Evolutionary conservation across 768 basidiomycete genomes (phyloP), one percentile per base, ranked within the genome.

Genomic region (Leccinellum luteum): DNA sequence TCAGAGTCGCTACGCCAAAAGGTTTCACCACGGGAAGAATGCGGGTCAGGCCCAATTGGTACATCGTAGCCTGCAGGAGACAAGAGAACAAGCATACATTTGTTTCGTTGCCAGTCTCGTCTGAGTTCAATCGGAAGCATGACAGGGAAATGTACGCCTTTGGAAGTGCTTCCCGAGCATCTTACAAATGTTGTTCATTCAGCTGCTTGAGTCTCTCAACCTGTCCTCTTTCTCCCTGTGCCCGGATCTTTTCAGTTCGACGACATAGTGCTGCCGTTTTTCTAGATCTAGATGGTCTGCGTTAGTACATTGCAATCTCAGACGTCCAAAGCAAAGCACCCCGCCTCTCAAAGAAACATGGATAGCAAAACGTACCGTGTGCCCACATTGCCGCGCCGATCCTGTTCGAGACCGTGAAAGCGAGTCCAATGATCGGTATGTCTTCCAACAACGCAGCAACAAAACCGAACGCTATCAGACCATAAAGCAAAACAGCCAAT

Each of bases 321-420:
- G 32, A 28, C 8, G 14, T 15, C 30, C 6, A 25, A 15, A 7
- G 19, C 25, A 25, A 25, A 25, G 3, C 15, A 41, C 7, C 2
- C 4, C 7, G 23, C 25, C 14, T 21, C 6, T 3, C 21, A 7
- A 4, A 19, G 25, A 5, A 30, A 28, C 2, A 47, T 1, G 41
- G 17, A 41, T 25, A 15, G 0, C 17, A 15, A n/a, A 21, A 65
- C 77, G 15, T 55, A 90, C 88, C 90, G 60, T 87, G 85, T 5
- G 90, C 89, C 89, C 93, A 97, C 94, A 97, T 96, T 1, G 93
- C 93, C 3, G 92, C 94, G 6, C 94, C 94, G 25, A 96, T 82
- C 6, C 92, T 80, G 68, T 96, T 95, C 0, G 92, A 94, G 17
- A 96, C 78, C 2, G 86, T 86, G 68, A 96, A 92, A 10, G 89